These are phyloP conservation scores for Luffa acutangula DNA, from an alignment of 306 rosid genomes.

Conservation along the genomic window DNA sequence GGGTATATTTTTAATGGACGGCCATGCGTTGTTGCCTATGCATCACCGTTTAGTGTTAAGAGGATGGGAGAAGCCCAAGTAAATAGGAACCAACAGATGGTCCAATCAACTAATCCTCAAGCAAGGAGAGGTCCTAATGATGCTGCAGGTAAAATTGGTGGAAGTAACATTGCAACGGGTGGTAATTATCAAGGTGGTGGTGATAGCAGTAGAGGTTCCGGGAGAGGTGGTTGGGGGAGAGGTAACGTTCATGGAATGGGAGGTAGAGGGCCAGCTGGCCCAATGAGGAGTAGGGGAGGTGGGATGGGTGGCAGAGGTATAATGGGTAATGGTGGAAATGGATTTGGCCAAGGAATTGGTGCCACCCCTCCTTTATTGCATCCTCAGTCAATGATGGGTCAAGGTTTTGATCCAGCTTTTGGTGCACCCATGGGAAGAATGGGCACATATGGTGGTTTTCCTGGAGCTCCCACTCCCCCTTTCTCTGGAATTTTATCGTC, in stretches of 20 bases:
- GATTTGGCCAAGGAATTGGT: slow-evolving; percentile 87
- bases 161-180: slow-evolving; percentile 58
- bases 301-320: slow-evolving; percentile 87
- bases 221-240: slow-evolving; percentile 91
- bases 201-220: slow-evolving; percentile 67
- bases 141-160: slow-evolving; percentile 45
- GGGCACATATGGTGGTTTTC: slow-evolving; percentile 90
- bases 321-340: slow-evolving; percentile 86
- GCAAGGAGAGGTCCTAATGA: slow-evolving; percentile 69
- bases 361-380: slow-evolving; percentile 71
- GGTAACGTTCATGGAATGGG: slow-evolving; percentile 78
- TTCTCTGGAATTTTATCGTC: slow-evolving; percentile 76
- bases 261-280: slow-evolving; percentile 70
- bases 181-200: slow-evolving; percentile 79
- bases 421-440: slow-evolving; percentile 90
- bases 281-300: slow-evolving; percentile 70
- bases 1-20: slow-evolving; percentile 80
- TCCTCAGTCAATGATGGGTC: slow-evolving; percentile 87
- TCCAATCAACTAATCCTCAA: slow-evolving; percentile 34
- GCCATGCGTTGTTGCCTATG: slow-evolving; percentile 79
- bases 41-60: slow-evolving; percentile 76
- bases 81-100: slow-evolving; percentile 56
- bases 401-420: slow-evolving; percentile 93
- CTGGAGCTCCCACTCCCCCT: slow-evolving; percentile 76
- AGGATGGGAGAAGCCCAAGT: slow-evolving; percentile 95